Conservation (phyloP, 106 monocot species). For the Acorus gramineus region DNA sequence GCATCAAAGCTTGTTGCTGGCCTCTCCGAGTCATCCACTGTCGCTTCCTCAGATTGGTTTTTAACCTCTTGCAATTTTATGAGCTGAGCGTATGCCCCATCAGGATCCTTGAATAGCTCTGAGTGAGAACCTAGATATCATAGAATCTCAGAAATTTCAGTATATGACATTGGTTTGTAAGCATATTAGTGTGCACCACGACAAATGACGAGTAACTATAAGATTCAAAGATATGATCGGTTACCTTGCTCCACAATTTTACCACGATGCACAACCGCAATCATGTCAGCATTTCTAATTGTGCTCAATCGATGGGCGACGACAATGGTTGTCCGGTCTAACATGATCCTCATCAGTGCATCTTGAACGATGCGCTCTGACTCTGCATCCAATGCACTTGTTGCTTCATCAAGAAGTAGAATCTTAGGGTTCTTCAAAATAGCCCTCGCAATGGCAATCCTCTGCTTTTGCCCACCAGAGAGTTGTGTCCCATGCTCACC, state of each 20-base stretch:
- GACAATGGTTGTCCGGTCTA: slow-evolving; percentile 60
- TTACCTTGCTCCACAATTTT: slow-evolving; percentile 65
- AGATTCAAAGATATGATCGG: neutral
- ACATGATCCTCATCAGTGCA: slow-evolving; percentile 60
- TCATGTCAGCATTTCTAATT: slow-evolving; percentile 52
- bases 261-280: slow-evolving; percentile 61
- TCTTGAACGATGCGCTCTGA: slow-evolving; percentile 80
- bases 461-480: slow-evolving; percentile 80
- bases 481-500: slow-evolving; percentile 74
- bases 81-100: slow-evolving; percentile 72
- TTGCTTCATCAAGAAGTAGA: slow-evolving; percentile 75
- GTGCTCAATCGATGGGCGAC: slow-evolving; percentile 80
- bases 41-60: slow-evolving; percentile 7
- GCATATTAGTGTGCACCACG: too few species aligned
- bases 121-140: slow-evolving; percentile 40
- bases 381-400: slow-evolving; percentile 74
- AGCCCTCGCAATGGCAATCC: slow-evolving; percentile 76
- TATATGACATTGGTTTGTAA: too few species aligned
- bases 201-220: neutral
- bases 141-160: neutral
- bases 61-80: slow-evolving; percentile 55
- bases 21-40: neutral
- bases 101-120: slow-evolving; percentile 35
- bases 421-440: slow-evolving; percentile 80
- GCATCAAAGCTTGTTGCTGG: neutral